Evolutionary conservation across 106 monocot species (phyloP), one percentile per base, ranked within the genome.

Genomic region (Vanilla planifolia): DNA sequence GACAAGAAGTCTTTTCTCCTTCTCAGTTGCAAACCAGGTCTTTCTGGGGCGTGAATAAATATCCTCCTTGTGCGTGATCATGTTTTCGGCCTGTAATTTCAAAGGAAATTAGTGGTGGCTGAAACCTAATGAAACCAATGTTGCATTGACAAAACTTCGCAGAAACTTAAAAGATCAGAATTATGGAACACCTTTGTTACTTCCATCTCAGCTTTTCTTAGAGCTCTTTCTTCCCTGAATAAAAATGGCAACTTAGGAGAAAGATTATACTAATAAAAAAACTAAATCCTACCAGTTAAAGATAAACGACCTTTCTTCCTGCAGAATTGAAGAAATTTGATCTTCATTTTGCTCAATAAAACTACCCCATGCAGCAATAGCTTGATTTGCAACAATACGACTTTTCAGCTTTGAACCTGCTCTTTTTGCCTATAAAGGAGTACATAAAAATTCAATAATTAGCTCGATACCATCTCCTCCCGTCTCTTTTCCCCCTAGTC

Each of bases 131-230:
- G 1, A 30, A 9, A 15, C 15, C 19, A 55, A 65, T 44, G 15
- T 61, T 51, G 24, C 28, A 53, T 53, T 14, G 21, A 7, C 25
- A 48, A 6, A 48, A 40, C 14, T 32, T 28, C 15, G 14, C 16
- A 62, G 16, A 67, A 53, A 6, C 43, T 32, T 14, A 48, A 27
- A 47, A 51, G 7, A 4, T 32, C 16, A 1, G 5, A 48, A 57
- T 29, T 21, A 70, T 32, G 59, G 26, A 59, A 27, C 58, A 96
- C 96, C 86, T 96, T 96, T 43, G 77, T 61, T 40, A 79, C 91
- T 84, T 96, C 96, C 96, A 96, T 96, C 76, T 96, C 91, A 59
- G 90, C 96, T 79, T 84, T 96, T 33, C 96, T 72, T 24, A 91
- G 58, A 48, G 60, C 60, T 51, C 43, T 91, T 59, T 96, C 96